Conservation (phyloP, 257 asterid species). For the Penstemon davidsonii region DNA sequence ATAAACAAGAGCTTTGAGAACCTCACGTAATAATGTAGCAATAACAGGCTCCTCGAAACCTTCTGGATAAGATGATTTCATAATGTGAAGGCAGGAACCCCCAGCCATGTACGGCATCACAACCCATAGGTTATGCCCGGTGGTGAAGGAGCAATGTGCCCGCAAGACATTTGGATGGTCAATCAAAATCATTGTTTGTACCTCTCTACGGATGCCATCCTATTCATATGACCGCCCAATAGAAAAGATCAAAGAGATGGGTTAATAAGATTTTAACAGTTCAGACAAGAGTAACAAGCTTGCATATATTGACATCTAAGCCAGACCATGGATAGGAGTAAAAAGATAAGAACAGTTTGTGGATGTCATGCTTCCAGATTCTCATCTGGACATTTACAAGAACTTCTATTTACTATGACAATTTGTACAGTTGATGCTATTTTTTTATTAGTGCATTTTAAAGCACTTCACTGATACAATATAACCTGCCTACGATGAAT, state of each 20-base stretch:
- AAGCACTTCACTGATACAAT: background rate
- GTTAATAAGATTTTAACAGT: background rate
- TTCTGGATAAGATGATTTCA: conserved; percentile 83
- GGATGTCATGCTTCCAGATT: background rate
- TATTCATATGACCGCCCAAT: conserved; percentile 37
- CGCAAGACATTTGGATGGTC: conserved; percentile 88
- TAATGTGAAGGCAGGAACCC: conserved; percentile 97
- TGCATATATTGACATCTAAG: conserved; percentile 20
- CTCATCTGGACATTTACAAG: conserved; percentile 3
- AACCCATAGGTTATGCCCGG: conserved; percentile 90
- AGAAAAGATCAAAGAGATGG: background rate
- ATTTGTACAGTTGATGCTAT: background rate
- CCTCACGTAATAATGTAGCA: conserved; percentile 82
- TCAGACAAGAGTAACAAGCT: background rate
- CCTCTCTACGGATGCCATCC: conserved; percentile 99
- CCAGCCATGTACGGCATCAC: conserved; percentile 99
- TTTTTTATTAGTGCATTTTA: background rate
- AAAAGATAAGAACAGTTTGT: background rate
- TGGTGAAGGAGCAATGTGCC: conserved; percentile 91
- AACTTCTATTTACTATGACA: background rate
- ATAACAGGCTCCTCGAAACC: conserved; percentile 99
- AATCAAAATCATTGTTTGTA: conserved; percentile 83
- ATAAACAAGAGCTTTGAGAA: conserved; percentile 96
- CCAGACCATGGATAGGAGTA: background rate
- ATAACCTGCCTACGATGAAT: conserved; percentile 2